phyloP scores from a whole-genome alignment of 192 early-diverging fungal genomes.

The Polychytrium aggregatum region DNA sequence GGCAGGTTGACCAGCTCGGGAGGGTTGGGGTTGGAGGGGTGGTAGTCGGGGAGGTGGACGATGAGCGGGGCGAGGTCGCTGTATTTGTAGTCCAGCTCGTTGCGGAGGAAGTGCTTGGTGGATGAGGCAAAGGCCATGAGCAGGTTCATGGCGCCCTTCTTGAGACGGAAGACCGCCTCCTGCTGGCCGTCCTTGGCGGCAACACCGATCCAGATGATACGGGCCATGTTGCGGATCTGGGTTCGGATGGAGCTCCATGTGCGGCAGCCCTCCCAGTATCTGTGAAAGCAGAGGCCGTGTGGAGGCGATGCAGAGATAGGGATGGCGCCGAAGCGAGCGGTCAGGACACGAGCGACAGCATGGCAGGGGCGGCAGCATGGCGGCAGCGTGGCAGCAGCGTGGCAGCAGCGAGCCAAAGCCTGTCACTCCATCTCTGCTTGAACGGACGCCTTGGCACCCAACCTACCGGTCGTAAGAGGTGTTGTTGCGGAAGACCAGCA shows the following conservation, averaged over 20 bases:
- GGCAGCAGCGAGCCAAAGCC: conserved; percentile 2
- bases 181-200: conserved; percentile 25
- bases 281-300: conserved; percentile 27
- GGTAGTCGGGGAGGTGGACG: conserved; percentile 48
- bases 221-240: conserved; percentile 63
- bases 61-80: conserved; percentile 59
- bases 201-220: conserved; percentile 61
- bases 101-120: conserved; percentile 75
- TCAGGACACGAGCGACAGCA: no score
- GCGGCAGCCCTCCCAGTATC: conserved; percentile 81
- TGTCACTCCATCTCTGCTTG: no score
- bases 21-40: conserved; percentile 11
- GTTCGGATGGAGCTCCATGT: conserved; percentile 63
- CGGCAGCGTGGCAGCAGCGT: no score
- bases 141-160: conserved; percentile 54
- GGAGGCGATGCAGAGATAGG: no score
- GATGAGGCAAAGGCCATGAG: conserved; percentile 66
- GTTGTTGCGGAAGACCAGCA: conserved; percentile 78
- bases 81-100: conserved; percentile 55
- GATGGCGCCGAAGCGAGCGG: no score
- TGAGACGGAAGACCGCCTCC: conserved; percentile 11
- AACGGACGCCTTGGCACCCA: no score
- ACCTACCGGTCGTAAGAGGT: conserved; percentile 44
- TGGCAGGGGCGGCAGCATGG: no score
- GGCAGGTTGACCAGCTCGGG: conserved; percentile 19